Evolutionary conservation across 2,329 filamentous ascomycete species (phyloP), one percentile per base, ranked within the genome.

Genomic region (Alternaria arborescens): DNA sequence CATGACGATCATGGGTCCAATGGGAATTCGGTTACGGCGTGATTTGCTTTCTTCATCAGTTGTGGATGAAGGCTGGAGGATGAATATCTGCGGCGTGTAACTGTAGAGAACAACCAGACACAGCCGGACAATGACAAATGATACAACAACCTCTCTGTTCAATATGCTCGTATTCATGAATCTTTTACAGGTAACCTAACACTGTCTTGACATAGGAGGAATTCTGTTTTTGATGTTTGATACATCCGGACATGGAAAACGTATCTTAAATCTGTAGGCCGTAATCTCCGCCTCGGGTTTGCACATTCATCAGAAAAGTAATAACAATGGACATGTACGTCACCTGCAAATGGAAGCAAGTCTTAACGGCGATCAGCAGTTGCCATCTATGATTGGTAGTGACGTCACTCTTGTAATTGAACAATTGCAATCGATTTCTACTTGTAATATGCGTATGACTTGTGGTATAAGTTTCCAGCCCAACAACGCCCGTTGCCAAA

Each of bases 11-110:
- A 75, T 72, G 71, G 73, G 64, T 71, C 64, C 65, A 72, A 72
- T 68, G 73, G 72, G 69, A 76, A 75, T 75, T 71, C 70, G 74
- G 73, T 70, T 68, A 77, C 72, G 73, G 74, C 73, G 74, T 75
- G 69, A 71, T 69, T 74, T 76, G 72, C 71, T 77, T 75, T 73
- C 65, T 60, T 68, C 67, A 64, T 70, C 66, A 63, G 68, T 76
- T 70, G 71, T 75, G 70, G 64, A 73, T 72, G 70, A 76, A 65
- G 67, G 71, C 72, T 69, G 63, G 66, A 68, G 62, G 56, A 64
- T 56, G 65, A 59, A 61, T 61, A 58, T 70, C 64, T 68, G 59
- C 69, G 62, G 67, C 55, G 55, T 62, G 60, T 64, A 65, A 52
- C 67, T 71, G 71, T 77, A 72, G 73, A 71, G 58, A 67, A 67